Conservation (phyloP, 2,329 filamentous ascomycete species). For the Monosporascus cannonballus region DNA sequence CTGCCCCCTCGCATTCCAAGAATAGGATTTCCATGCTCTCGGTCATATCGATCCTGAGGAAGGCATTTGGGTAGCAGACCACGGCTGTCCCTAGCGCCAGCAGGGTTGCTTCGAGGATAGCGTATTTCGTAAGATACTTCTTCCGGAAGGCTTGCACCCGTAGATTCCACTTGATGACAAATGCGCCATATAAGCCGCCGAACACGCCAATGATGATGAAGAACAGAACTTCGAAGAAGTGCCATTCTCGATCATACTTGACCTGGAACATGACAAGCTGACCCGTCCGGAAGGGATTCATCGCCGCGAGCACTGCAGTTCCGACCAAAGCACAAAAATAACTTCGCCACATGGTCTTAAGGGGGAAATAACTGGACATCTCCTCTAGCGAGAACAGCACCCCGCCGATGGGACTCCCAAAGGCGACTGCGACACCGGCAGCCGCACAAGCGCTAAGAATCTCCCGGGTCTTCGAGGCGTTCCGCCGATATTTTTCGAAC, state of each 20-base stretch:
- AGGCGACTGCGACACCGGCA: constrained; percentile 91
- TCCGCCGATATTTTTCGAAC: constrained; percentile 86
- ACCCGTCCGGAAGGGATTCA: constrained; percentile 96
- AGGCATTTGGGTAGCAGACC: constrained; percentile 95
- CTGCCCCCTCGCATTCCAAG: constrained; percentile 80
- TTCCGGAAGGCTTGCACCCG: constrained; percentile 88
- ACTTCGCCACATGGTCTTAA: constrained; percentile 96
- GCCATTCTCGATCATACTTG: constrained; percentile 91
- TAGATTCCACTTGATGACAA: constrained; percentile 97
- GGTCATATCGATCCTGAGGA: constrained; percentile 95
- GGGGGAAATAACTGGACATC: constrained; percentile 92
- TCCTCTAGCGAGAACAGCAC: constrained; percentile 96
- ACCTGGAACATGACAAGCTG: constrained; percentile 99
- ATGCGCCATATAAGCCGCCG: constrained; percentile 88
- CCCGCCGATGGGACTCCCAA: constrained; percentile 94
- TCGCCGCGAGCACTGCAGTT: constrained; percentile 83
- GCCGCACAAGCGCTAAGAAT: constrained; percentile 92
- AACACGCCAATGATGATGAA: constrained; percentile 90
- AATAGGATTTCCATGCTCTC: constrained; percentile 99
- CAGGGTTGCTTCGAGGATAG: constrained; percentile 79
- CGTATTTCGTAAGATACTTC: constrained; percentile 79
- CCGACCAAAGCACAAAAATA: constrained; percentile 97
- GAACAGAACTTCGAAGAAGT: constrained; percentile 93
- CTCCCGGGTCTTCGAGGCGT: constrained; percentile 90
- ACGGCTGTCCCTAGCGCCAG: constrained; percentile 79